Percentiles rank a stretch among this genome's conserved stretches.
phyloP scores from a whole-genome alignment of 805 yeast species.

The Saturnispora mendoncae region DNA sequence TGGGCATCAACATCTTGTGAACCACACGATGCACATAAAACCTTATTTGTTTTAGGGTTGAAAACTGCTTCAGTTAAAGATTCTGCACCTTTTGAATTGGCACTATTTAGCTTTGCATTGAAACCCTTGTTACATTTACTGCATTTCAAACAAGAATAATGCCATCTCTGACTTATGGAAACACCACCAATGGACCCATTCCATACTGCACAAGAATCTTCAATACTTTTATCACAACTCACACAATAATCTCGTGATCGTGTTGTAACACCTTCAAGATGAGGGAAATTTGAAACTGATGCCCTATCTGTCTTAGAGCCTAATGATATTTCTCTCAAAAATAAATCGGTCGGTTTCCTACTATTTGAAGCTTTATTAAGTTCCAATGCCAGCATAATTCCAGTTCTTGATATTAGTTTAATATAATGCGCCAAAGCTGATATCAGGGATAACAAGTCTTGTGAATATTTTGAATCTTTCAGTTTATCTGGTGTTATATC shows the following conservation, averaged over 20 bases:
- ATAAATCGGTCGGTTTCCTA: conserved; percentile 53
- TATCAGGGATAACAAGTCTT: conserved; percentile 67
- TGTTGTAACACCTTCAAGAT: conserved; percentile 31
- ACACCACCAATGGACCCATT: conserved; percentile 15
- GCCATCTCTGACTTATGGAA: conserved; percentile 61
- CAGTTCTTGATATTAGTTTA: conserved; percentile 73
- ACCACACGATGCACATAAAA: conserved; percentile 60
- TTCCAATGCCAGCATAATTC: conserved; percentile 68
- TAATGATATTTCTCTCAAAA: conserved; percentile 44
- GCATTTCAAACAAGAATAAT: conserved; percentile 64
- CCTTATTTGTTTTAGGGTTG: conserved; percentile 28
- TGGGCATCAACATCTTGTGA: conserved; percentile 39
- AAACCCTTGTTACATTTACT: conserved; percentile 39
- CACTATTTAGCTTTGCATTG: conserved; percentile 14
- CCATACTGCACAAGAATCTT: conserved; percentile 65
- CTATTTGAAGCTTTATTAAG: conserved; percentile 50
- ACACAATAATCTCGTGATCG: conserved; percentile 72
- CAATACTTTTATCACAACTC: conserved; percentile 66
- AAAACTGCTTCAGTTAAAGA: conserved; percentile 37
- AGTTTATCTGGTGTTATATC: conserved; percentile 37
- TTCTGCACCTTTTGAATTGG: conserved; percentile 5
- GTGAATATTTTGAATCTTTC: conserved; percentile 37
- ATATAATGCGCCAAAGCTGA: conserved; percentile 90
- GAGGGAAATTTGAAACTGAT: background rate
- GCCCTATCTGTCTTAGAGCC: conserved; percentile 1